Conservation (phyloP, 176 grass and related monocot genomes). For the Raddia guianensis region DNA sequence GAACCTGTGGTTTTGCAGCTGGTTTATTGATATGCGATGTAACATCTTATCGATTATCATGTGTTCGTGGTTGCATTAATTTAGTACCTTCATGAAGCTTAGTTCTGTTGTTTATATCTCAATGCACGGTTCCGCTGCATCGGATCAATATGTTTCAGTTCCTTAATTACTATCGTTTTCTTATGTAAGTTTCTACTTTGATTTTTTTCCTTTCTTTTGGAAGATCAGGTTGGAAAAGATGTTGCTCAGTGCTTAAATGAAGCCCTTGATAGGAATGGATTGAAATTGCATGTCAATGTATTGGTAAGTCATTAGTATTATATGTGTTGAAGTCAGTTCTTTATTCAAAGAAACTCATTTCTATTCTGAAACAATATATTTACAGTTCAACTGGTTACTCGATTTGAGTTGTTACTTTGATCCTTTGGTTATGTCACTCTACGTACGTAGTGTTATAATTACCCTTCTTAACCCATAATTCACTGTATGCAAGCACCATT, state of each 20-base stretch:
- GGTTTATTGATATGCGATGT: neutral
- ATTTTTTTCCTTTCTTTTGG: slow-evolving; percentile 5
- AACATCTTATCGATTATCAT: neutral
- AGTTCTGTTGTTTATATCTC: neutral
- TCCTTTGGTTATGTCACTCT: neutral
- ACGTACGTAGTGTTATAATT: neutral
- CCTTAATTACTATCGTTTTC: neutral
- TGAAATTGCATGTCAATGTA: slow-evolving; percentile 70
- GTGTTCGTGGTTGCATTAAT: neutral
- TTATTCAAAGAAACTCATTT: neutral
- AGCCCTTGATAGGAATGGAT: slow-evolving; percentile 71
- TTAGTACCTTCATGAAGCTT: neutral
- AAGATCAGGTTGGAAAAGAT: slow-evolving; percentile 69
- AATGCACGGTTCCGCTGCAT: neutral
- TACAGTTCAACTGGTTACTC: neutral
- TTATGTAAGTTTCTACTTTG: neutral
- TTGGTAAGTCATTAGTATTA: slow-evolving; percentile 59
- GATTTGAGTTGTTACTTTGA: neutral
- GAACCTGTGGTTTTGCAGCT: neutral
- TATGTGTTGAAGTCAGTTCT: neutral
- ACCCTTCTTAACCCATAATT: neutral
- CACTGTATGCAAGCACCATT: neutral
- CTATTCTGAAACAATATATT: neutral
- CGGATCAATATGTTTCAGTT: neutral
- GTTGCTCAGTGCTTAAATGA: slow-evolving; percentile 81